These are phyloP conservation scores for Claviceps sp. DNA, from an alignment of 2,329 filamentous ascomycete genomes.

Conservation along the genomic window DNA sequence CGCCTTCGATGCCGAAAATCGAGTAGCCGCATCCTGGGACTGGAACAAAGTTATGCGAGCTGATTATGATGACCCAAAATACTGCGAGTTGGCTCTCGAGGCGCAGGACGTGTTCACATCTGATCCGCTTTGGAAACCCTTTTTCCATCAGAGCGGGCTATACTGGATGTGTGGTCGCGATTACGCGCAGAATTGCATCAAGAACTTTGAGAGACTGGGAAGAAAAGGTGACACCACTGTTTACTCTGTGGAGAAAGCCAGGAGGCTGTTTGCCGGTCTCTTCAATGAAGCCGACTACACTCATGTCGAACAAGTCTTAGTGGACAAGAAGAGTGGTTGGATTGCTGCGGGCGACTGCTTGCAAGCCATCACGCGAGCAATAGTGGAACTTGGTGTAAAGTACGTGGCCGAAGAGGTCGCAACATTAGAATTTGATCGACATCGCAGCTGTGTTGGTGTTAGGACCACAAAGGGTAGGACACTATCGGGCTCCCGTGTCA, in stretches of 20 bases:
- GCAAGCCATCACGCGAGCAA: constrained; percentile 37
- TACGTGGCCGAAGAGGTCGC: constrained; percentile 41
- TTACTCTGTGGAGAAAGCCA: constrained; percentile 29
- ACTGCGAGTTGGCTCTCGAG: constrained; percentile 52
- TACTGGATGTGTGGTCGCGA: constrained; percentile 40
- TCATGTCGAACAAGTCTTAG: constrained; percentile 43
- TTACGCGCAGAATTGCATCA: constrained; percentile 36
- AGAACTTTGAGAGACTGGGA: constrained; percentile 36
- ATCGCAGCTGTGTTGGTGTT: constrained; percentile 34
- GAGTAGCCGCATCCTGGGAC: constrained; percentile 53
- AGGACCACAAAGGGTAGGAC: constrained; percentile 28
- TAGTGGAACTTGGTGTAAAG: constrained; percentile 41
- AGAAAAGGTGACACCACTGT: constrained; percentile 27
- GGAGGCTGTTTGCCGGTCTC: constrained; percentile 40
- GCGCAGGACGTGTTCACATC: constrained; percentile 48
- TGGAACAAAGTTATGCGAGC: constrained; percentile 61
- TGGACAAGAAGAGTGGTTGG: constrained; percentile 51
- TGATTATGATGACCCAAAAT: constrained; percentile 52
- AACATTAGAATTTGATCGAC: constrained; percentile 31
- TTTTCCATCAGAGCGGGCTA: constrained; percentile 48
- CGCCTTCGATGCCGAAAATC: constrained; percentile 31
- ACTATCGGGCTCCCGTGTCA: constrained; percentile 34
- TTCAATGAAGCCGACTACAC: constrained; percentile 48
- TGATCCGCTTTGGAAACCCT: constrained; percentile 41
- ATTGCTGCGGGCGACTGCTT: constrained; percentile 47